Percentiles rank a stretch among this genome's conserved stretches.
phyloP scores from a whole-genome alignment of 2,329 filamentous ascomycete species.

The Phoma herbarum region DNA sequence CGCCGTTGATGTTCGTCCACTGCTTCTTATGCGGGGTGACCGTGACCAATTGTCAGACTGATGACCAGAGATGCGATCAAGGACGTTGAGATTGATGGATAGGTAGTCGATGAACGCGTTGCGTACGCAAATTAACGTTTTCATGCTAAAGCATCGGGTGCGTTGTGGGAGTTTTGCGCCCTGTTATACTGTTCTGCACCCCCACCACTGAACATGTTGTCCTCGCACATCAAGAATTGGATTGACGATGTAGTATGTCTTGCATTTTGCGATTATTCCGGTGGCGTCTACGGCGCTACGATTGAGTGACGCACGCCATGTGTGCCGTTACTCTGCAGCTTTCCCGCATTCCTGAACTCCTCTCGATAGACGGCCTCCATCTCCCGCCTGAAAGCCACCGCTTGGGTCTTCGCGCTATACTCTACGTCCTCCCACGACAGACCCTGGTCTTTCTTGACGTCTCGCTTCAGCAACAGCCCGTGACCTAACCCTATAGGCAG shows the following conservation, averaged over 20 bases:
- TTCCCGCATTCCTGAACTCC: constrained; percentile 17
- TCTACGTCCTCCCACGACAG: constrained; percentile 59
- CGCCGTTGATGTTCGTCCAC: background rate
- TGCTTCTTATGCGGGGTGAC: background rate
- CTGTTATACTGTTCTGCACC: background rate
- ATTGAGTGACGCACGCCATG: constrained; percentile 8
- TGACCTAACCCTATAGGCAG: constrained; percentile 57
- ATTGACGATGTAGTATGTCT: too few relatives aligned
- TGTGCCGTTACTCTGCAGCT: background rate
- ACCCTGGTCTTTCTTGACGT: constrained; percentile 54
- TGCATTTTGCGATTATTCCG: too few relatives aligned
- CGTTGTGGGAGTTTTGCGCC: background rate
- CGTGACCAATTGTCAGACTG: background rate
- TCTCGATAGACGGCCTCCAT: constrained; percentile 53
- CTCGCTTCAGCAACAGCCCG: constrained; percentile 53
- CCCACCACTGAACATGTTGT: too few relatives aligned
- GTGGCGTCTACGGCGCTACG: background rate
- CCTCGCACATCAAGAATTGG: too few relatives aligned
- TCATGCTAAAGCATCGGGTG: background rate
- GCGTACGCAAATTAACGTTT: background rate
- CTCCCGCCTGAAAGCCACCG: constrained; percentile 54
- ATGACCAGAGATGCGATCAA: background rate
- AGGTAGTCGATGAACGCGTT: background rate
- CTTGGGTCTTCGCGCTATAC: constrained; percentile 52
- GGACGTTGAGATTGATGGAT: background rate